A percentile compares a stretch with the other conserved stretches of the same genome.
These are phyloP conservation scores for Asclepias syriaca DNA, from an alignment of 257 asterid species.

Conservation along the genomic window DNA sequence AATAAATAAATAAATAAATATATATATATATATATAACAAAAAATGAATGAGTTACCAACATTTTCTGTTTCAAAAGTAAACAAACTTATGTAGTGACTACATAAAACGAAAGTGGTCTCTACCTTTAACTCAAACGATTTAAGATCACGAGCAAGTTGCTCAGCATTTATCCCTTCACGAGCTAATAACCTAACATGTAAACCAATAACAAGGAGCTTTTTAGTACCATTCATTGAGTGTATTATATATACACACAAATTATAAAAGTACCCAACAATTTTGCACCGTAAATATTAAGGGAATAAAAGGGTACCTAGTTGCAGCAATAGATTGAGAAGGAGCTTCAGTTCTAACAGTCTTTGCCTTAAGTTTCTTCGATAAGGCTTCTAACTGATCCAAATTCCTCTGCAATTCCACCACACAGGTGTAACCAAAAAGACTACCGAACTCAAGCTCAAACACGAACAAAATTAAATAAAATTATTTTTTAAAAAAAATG, in stretches of 20 bases:
- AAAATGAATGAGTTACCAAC: not conserved
- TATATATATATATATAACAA: not conserved
- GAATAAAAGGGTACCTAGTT: constrained; percentile 46
- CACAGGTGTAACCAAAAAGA: not conserved
- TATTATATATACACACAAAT: not conserved
- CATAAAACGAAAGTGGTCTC: not conserved
- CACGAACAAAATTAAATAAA: not conserved
- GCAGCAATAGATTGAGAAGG: constrained; percentile 96
- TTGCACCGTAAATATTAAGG: not conserved
- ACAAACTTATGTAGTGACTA: not conserved
- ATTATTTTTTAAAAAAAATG: not conserved
- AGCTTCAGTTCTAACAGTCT: constrained; percentile 86
- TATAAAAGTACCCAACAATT: not conserved
- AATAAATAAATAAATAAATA: not conserved
- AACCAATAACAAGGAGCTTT: constrained; percentile 1
- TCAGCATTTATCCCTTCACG: constrained; percentile 95
- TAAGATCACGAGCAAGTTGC: constrained; percentile 98
- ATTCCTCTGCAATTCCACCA: constrained; percentile 54
- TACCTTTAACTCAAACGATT: constrained; percentile 94
- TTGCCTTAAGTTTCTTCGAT: constrained; percentile 89
- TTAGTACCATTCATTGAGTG: not conserved
- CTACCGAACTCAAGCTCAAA: not conserved
- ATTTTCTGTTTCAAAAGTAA: not conserved
- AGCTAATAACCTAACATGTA: constrained; percentile 59
- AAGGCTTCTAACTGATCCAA: constrained; percentile 94